phyloP scores from a whole-genome alignment of 1,284 basidiomycete genomes.

The Trametes sp. region DNA sequence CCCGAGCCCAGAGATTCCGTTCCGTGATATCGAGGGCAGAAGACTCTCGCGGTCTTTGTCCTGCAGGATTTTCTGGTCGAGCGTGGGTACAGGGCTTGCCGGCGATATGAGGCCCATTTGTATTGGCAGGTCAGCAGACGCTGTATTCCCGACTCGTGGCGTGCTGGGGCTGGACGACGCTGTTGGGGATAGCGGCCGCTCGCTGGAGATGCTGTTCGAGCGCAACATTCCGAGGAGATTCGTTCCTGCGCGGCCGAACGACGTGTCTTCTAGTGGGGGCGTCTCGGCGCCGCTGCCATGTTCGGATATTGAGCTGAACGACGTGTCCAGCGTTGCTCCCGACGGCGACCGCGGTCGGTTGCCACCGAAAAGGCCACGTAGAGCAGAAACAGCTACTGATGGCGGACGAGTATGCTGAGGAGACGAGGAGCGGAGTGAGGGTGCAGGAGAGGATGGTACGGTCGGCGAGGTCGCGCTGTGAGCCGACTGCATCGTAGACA shows the following conservation, averaged over 20 bases:
- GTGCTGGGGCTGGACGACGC: conserved; percentile 34
- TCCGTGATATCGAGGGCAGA: conserved; percentile 29
- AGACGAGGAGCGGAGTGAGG: conserved; percentile 30
- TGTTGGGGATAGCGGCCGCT: conserved; percentile 34
- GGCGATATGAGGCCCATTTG: conserved; percentile 30
- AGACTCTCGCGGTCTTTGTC: conserved; percentile 47
- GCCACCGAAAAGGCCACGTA: conserved; percentile 63
- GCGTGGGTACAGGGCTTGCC: conserved; percentile 21
- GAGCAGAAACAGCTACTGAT: conserved; percentile 48
- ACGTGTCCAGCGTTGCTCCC: conserved; percentile 40
- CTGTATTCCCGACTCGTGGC: conserved; percentile 29
- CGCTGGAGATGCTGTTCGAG: conserved; percentile 43
- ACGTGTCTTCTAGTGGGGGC: conserved; percentile 48
- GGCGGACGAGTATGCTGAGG: conserved; percentile 25
- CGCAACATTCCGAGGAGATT: conserved; percentile 62
- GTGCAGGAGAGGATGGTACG: conserved; percentile 18
- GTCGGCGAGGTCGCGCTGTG: conserved; percentile 18
- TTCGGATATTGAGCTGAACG: conserved; percentile 42
- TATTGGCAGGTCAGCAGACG: conserved; percentile 29
- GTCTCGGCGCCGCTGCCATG: conserved; percentile 27
- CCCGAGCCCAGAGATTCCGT: conserved; percentile 25
- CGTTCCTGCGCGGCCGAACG: conserved; percentile 60
- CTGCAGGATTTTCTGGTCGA: conserved; percentile 61
- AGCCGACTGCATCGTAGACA: conserved; percentile 2
- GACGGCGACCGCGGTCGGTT: conserved; percentile 67